A percentile compares a stretch with the other conserved stretches of the same genome.
Conservation (phyloP, 345 rosid species). For the Citrus reticulata region DNA sequence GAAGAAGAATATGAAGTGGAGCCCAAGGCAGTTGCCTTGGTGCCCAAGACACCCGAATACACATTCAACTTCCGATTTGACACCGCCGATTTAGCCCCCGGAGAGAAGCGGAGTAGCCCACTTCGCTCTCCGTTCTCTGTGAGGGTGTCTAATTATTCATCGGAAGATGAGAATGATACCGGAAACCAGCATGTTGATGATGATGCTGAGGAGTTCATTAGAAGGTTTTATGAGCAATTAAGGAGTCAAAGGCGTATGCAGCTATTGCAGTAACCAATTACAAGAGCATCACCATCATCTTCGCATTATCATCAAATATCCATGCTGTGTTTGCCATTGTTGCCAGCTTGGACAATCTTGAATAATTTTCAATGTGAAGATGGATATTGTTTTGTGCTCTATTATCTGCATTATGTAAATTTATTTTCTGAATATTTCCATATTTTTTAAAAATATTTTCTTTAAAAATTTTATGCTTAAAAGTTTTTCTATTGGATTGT, state of each 20-base stretch:
- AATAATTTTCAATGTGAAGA: background rate
- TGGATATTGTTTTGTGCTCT: constrained; percentile 1
- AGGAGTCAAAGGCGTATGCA: constrained; percentile 46
- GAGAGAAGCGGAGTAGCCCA: constrained; percentile 29
- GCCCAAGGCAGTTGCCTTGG: constrained; percentile 21
- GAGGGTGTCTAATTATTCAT: constrained; percentile 43
- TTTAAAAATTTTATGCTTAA: background rate
- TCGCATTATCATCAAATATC: background rate
- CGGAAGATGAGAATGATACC: constrained; percentile 32
- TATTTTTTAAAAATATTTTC: background rate
- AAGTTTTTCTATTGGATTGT: background rate
- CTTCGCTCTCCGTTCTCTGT: constrained; percentile 36
- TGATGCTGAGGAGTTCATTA: constrained; percentile 60
- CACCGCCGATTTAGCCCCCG: constrained; percentile 5
- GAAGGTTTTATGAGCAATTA: constrained; percentile 49
- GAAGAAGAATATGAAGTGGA: background rate
- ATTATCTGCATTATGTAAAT: background rate
- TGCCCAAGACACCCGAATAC: constrained; percentile 47
- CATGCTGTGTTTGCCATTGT: background rate
- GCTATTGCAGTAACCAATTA: constrained; percentile 30
- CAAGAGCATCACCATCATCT: background rate
- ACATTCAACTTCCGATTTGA: constrained; percentile 30
- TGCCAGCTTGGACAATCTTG: background rate
- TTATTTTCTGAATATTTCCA: background rate
- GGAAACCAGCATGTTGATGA: constrained; percentile 34